phyloP scores from a whole-genome alignment of 192 early-diverging fungal genomes.

The Linderina pennispora region DNA sequence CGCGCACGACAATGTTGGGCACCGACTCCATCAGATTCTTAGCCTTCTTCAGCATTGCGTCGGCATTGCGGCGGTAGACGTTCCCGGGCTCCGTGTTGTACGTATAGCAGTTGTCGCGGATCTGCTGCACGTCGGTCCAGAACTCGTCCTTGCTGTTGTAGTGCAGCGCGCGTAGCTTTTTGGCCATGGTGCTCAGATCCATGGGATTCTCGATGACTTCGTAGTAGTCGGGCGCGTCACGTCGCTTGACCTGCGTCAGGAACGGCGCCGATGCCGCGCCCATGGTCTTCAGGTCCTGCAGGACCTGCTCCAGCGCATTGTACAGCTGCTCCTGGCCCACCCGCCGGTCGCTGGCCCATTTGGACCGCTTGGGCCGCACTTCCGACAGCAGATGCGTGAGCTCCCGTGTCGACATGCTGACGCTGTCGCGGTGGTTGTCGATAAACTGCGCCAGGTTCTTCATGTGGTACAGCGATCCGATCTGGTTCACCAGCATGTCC shows the following conservation, averaged over 20 bases:
- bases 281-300: conserved; percentile 76
- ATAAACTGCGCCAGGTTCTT: conserved; percentile 75
- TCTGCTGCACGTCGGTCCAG: conserved; percentile 77
- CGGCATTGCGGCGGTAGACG: conserved; percentile 80
- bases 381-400: conserved; percentile 70
- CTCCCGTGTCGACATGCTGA: conserved; percentile 60
- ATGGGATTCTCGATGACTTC: conserved; percentile 92
- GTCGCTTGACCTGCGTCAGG: conserved; percentile 76
- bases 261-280: conserved; percentile 82
- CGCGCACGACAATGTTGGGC: conserved; percentile 74
- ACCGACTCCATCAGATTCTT: conserved; percentile 69
- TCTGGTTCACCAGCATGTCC: conserved; percentile 40
- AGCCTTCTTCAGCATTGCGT: conserved; percentile 72
- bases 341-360: conserved; percentile 84
- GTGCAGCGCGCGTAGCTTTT: conserved; percentile 71
- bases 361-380: conserved; percentile 72
- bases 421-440: conserved; percentile 59
- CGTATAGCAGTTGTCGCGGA: conserved; percentile 86
- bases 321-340: conserved; percentile 91
- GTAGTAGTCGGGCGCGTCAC: conserved; percentile 91
- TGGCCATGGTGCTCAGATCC: conserved; percentile 89
- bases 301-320: conserved; percentile 76
- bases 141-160: conserved; percentile 90
- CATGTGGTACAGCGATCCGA: conserved; percentile 39
- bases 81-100: conserved; percentile 91